Base-by-base conservation (phyloP, 1,284 basidiomycete species). In the Rhodofomes roseus region DNA sequence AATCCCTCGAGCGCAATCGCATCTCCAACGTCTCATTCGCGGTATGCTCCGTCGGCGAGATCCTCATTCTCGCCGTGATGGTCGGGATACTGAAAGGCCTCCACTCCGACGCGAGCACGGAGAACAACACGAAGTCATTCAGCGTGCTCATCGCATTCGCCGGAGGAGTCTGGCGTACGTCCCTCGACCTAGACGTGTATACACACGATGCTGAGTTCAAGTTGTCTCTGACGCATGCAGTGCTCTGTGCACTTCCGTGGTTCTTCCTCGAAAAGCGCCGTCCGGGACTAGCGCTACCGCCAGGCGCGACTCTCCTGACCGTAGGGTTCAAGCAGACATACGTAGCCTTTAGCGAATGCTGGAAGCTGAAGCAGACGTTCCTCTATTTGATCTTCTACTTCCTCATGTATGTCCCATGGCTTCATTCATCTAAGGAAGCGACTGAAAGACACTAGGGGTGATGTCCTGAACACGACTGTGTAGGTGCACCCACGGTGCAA, bases 21-120 rank as follows among this genome's bases (percentile, higher is more conserved):
- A 82, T 93, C 43, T 90, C 87, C 0, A 93, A 93, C 65, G 78
- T 92, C 8, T 89, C 91, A 0, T 92, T 93, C 66, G 78, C 89
- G 1, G 76, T 93, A 27, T 86, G 79, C 64, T 92, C 89, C 0
- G 78, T 80, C 0, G 90, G 89, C 48, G 89, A 91, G 73, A 79
- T 92, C 39, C 55, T 91, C 53, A 81, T 93, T 37, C 81, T 93
- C 16, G 86, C 82, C 1, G 73, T 93, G 57, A 90, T 93, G 80
- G 84, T 91, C 43, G 91, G 89, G 18, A 92, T 93, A 50, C 76
- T 93, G 16, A 84, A 88, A 70, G 89, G 80, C 1, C 70, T 93
- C 50, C 80, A 84, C 53, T 81, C 85, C 1, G 81, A 81, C 56
- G 81, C 81, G 62, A 85, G 84, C 68, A 80, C 83, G 0, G 84